phyloP scores from a whole-genome alignment of 306 rosid genomes.

The Cotoneaster glaucophyllus region DNA sequence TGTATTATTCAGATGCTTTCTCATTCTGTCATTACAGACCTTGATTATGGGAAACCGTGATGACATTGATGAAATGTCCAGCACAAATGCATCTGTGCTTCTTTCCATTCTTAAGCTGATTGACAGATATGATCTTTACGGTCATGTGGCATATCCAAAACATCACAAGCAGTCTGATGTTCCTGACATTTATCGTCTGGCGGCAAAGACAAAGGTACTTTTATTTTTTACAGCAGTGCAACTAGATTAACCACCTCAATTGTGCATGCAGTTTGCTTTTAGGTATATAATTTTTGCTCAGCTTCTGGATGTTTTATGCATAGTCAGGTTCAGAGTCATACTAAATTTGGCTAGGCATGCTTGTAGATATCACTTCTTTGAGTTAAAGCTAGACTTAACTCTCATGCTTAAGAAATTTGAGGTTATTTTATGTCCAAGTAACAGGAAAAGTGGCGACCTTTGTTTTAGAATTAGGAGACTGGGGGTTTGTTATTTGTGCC shows the following conservation, averaged over 20 bases:
- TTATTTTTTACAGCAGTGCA: neutral
- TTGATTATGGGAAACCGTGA: constrained; percentile 62
- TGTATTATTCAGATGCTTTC: neutral
- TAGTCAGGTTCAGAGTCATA: neutral
- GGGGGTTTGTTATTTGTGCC: neutral
- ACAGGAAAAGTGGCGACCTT: neutral
- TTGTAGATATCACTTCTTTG: neutral
- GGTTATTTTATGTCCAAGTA: neutral
- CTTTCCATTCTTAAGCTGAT: constrained; percentile 50
- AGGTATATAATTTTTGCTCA: neutral
- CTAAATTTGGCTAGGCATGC: neutral
- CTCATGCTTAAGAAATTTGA: neutral
- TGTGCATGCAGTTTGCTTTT: neutral
- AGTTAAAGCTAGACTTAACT: neutral
- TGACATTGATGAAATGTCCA: constrained; percentile 49
- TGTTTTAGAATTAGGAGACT: neutral
- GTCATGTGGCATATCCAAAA: constrained; percentile 60
- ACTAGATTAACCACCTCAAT: neutral
- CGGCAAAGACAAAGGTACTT: constrained; percentile 55
- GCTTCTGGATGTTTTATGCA: neutral
- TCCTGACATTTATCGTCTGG: constrained; percentile 54
- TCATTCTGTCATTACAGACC: constrained; percentile 30
- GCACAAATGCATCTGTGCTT: constrained; percentile 52
- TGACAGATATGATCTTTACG: constrained; percentile 53
- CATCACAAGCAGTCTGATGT: constrained; percentile 61